phyloP scores from a whole-genome alignment of 2,329 filamentous ascomycete genomes.

The Aspergillus amoenus region DNA sequence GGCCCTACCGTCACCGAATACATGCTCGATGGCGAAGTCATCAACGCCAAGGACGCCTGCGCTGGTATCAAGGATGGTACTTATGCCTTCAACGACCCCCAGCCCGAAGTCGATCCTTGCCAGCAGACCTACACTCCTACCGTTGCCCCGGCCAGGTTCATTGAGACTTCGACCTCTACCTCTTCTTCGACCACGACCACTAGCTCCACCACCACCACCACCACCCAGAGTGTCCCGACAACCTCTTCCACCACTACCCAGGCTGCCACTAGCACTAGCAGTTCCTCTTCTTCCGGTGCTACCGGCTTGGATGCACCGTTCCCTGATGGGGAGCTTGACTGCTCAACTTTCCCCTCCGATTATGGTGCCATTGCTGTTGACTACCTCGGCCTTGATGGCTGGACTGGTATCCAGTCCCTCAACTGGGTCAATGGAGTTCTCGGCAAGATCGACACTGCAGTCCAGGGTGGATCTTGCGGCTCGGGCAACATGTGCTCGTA shows the following conservation, averaged over 20 bases:
- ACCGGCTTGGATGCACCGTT: slow-evolving; percentile 67
- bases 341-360: slow-evolving; percentile 70
- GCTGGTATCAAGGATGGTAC: slow-evolving; percentile 69
- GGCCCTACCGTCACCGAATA: slow-evolving; percentile 69
- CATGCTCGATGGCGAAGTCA: slow-evolving; percentile 59
- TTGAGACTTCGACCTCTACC: slow-evolving; percentile 45
- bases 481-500: slow-evolving; percentile 80
- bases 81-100: slow-evolving; percentile 63
- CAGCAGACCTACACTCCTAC: slow-evolving; percentile 38
- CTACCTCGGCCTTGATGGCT: slow-evolving; percentile 72
- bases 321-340: slow-evolving; percentile 71
- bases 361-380: slow-evolving; percentile 74
- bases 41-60: slow-evolving; percentile 59
- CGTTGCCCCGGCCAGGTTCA: slow-evolving; percentile 48
- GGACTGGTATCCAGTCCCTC: slow-evolving; percentile 72
- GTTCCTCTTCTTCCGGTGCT: slow-evolving; percentile 30
- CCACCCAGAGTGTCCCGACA: slow-evolving; percentile 24
- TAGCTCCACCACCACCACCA: slow-evolving; percentile 24
- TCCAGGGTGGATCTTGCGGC: slow-evolving; percentile 46
- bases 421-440: slow-evolving; percentile 35
- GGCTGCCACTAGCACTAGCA: slow-evolving; percentile 24
- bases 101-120: slow-evolving; percentile 58
- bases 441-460: slow-evolving; percentile 61
- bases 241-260: slow-evolving; percentile 22
- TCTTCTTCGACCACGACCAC: slow-evolving; percentile 24